Base-by-base conservation (phyloP, 169 alveolate species). In the Cardiosporidium cionae region DNA sequence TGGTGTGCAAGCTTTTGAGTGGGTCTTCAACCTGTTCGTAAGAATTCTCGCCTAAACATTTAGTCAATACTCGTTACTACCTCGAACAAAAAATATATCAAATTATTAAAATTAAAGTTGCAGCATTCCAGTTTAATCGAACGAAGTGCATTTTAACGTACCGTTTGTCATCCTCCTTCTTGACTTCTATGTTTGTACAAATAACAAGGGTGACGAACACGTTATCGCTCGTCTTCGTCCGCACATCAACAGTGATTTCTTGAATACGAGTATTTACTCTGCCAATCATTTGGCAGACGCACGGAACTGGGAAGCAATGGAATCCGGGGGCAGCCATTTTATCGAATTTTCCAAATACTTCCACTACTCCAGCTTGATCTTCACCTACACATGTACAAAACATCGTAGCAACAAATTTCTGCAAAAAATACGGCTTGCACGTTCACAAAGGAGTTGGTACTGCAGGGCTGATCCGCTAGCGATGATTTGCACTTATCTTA, bases 311-410 rank as follows among this genome's bases (percentile, higher is more conserved):
- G 1, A 52, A 54, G n/a, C 78, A 70, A 52, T 37, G 78, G 71
- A 32, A 70, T 6, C 78, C 78, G 2, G 78, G 78, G 6, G 9
- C 9, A 33, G 68, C 68, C n/a, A 70, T 29, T 1, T 34, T 5
- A n/a, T 70, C 78, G 74, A 54, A 54, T 36, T 70, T 70, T 23
- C 78, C 78, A 25, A 70, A 70, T 2, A 58, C 36, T 32, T 70
- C 74, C n/a, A 52, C 44, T 16, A 70, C 3, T 5, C 33, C 78
- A n/a, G 16, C n/a, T 27, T 52, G 29, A 29, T 63, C 78, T 35
- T 70, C 58, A 5, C 63, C 37, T 1, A 70, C 71, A 3, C 32
- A 27, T 22, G 16, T 29, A 1, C 23, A 4, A 52, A 67, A 70
- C 7, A 63, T 70, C 71, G 52, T 70, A 44, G 16, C 58, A 44